Conservation (phyloP, 2,329 filamentous ascomycete species). For the Tympanopsis confertula region DNA sequence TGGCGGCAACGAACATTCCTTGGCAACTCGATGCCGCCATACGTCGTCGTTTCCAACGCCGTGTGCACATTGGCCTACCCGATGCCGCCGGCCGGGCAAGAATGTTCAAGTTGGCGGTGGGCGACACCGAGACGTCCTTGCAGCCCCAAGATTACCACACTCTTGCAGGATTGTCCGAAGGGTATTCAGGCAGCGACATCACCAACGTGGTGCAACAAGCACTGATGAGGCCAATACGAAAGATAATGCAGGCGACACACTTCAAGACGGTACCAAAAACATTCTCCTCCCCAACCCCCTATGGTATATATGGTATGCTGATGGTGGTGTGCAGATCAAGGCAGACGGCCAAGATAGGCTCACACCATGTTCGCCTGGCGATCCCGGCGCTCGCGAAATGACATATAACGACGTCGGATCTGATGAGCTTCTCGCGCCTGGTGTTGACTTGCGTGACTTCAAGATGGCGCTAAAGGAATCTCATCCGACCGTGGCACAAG, state of each 20-base stretch:
- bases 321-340: neutral
- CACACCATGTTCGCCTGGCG: neutral
- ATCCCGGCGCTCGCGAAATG: neutral
- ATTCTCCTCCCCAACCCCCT: no score
- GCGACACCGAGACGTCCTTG: constrained; percentile 79
- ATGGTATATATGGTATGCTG: no score
- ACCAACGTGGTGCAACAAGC: constrained; percentile 90
- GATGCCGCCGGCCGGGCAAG: constrained; percentile 76
- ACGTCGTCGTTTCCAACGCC: constrained; percentile 83
- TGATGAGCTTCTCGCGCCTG: neutral
- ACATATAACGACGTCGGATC: neutral
- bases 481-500: neutral
- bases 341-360: neutral
- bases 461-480: neutral
- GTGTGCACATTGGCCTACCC: constrained; percentile 89
- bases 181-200: constrained; percentile 94
- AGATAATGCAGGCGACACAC: constrained; percentile 94
- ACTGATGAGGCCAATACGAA: constrained; percentile 90
- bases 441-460: neutral
- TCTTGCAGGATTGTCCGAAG: constrained; percentile 73
- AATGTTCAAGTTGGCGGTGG: constrained; percentile 95
- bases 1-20: constrained; percentile 95
- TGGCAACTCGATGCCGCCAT: constrained; percentile 98
- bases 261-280: constrained; percentile 86
- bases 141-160: constrained; percentile 66